A percentile compares a stretch with the other conserved stretches of the same genome.
Evolutionary conservation across 1,284 basidiomycete species (phyloP).

Genomic region (Microbotryum lychnidis-dioicae): DNA sequence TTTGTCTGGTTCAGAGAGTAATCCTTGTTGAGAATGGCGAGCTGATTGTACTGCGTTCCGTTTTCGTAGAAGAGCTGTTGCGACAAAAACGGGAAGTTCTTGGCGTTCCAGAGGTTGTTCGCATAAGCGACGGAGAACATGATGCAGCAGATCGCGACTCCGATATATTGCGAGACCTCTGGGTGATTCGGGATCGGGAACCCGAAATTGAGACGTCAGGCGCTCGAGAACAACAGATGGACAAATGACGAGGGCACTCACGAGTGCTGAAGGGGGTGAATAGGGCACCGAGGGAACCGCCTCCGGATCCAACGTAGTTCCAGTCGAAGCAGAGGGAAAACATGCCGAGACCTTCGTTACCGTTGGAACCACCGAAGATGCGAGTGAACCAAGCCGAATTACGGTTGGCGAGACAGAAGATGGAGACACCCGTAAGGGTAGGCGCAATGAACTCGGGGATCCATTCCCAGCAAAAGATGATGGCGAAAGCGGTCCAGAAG

Average conservation of each 20-base stretch:
- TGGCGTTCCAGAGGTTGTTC: constrained; percentile 50
- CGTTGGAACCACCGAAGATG: constrained; percentile 55
- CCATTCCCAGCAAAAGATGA: constrained; percentile 38
- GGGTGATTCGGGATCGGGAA: too few relatives aligned
- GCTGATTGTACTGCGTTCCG: constrained; percentile 52
- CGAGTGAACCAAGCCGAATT: constrained; percentile 53
- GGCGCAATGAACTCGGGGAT: constrained; percentile 47
- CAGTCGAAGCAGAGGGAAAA: constrained; percentile 48
- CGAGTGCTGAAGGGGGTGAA: constrained; percentile 27
- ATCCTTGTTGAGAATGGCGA: constrained; percentile 78
- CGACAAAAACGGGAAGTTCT: constrained; percentile 55
- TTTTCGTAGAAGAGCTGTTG: constrained; percentile 52
- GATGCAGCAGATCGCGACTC: constrained; percentile 41
- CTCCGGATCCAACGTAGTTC: constrained; percentile 35
- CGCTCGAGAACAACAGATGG: too few relatives aligned
- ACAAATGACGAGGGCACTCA: too few relatives aligned
- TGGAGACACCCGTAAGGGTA: constrained; percentile 40
- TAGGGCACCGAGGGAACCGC: constrained; percentile 28
- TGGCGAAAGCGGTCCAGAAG: constrained; percentile 35
- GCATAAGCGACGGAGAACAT: constrained; percentile 54
- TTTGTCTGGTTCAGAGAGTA: constrained; percentile 65
- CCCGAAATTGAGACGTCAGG: too few relatives aligned
- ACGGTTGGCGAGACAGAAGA: constrained; percentile 54
- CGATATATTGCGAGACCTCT: constrained; percentile 23
- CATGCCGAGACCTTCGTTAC: constrained; percentile 58